phyloP scores from a whole-genome alignment of 2,329 filamentous ascomycete genomes.

The Cercospora sesami region DNA sequence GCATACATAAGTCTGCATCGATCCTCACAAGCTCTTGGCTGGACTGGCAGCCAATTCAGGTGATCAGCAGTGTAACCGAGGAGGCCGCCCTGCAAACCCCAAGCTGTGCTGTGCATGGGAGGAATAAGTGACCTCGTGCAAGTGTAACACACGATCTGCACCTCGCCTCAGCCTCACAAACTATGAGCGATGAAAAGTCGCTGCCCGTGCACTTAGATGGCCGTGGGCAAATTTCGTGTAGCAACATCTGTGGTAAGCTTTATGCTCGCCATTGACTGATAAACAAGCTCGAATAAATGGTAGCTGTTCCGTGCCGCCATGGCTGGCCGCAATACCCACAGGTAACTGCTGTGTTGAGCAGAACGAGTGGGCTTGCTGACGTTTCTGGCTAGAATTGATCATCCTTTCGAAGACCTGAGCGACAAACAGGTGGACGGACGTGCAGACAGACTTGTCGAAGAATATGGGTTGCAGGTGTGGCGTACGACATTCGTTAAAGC shows the following conservation, averaged over 20 bases:
- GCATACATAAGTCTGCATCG: background rate
- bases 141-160: background rate
- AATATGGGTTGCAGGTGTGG: background rate
- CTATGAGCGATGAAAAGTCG: background rate
- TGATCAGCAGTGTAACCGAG: slow-evolving; percentile 2
- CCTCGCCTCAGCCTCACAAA: slow-evolving; percentile 1
- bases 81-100: background rate
- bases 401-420: slow-evolving; percentile 5
- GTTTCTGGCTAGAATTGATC: slow-evolving; percentile 1
- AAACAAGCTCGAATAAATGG: background rate
- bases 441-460: background rate
- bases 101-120: background rate
- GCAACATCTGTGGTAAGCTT: background rate
- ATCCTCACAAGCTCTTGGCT: background rate
- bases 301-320: background rate
- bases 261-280: background rate
- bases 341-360: background rate
- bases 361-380: background rate
- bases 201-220: background rate
- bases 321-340: background rate
- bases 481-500: slow-evolving; percentile 17
- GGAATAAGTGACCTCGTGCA: background rate
- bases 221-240: background rate
- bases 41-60: background rate
- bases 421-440: background rate